Base-by-base conservation (phyloP, 2,329 filamentous ascomycete species). In the Talaromyces islandicus region DNA sequence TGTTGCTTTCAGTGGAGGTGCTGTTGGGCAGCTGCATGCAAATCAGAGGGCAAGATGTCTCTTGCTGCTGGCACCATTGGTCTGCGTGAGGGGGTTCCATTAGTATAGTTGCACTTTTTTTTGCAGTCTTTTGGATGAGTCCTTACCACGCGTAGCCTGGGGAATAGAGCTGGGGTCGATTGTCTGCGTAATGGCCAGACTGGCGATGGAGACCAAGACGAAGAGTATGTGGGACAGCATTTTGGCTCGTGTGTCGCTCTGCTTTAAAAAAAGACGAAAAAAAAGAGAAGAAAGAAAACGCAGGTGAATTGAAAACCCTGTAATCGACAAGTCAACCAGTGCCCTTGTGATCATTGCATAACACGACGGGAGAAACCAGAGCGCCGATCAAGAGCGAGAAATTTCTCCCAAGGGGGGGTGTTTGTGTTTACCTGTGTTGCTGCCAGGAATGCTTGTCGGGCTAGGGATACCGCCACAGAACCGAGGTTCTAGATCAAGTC, bases 31-130 rank as follows among this genome's bases (percentile, higher is more conserved):
- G 60, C 62, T 80, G 77, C 41, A 76, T 66, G 60, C 78, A 80
- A 56, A 80, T 70, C 48, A 80, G 70, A 6, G 77, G 78, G 58
- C 78, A 80, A 14, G 75, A 66, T 5, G 73, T 69, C 25, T 69
- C 70, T 62, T 80, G 78, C 41, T 71, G 68, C 43, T 65, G 59
- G 64, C 78, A 80, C 78, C 78, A 80, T 60, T 71, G 64, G 10
- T 71, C 75, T 79, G 63, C 64, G 50, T 10, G 19, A 54, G 43
- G 19, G 19, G 3, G 9, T 24, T 24, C n/a, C 4, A 46, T 46
- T 46, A 46, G 43, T 10, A 11, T 19, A 11, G 9, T 21, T 5
- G 19, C 10, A 0, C 3, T 46, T 46, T 4, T 3, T 21, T 46
- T 46, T 5, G 9, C n/a, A 43, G 29, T 30, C n/a, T 48, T 32